Base-by-base conservation (phyloP, 345 rosid genomes). In the Acer campestre region DNA sequence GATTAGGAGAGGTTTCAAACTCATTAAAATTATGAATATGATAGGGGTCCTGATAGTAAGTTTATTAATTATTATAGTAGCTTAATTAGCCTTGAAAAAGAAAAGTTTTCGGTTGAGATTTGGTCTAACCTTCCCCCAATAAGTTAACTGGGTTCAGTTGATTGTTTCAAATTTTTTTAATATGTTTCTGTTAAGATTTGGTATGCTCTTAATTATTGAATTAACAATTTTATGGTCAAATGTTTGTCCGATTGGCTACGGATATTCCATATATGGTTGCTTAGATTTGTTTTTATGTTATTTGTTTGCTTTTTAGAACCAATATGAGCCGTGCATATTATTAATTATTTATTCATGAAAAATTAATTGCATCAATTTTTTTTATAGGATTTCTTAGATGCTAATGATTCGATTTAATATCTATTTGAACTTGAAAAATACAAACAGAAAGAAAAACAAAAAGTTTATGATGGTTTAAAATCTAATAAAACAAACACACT, bases 21-120 rank as follows among this genome's bases (percentile, higher is more conserved):
- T 35, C 38, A 7, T 8, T 40, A 23, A 61, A 25, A 22, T 38
- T 20, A 22, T 38, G 7, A 65, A 35, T 71, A 35, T 71, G 59
- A 56, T 61, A 55, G 9, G 10, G 35, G 49, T 9, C 11, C 11
- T 40, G 61, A 13, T 62, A 16, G 22, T 38, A 42, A 59, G 61
- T 42, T 48, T 12, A 20, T 61, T 49, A 18, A 3, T 38, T 55
- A n/a, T 7, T 29, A 12, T 13, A 49, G 55, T 6, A 22, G 29
- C 18, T 31, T 40, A 49, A 49, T 49, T 22, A 14, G 66, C 22
- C 17, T 10, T 35, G 53, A 17, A 4, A 22, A 27, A 10, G 8
- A 17, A 46, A 12, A 66, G 42, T 65, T 75, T 16, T 74, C 23
- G 44, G 76, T 77, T 80, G 70, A 80, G 77, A 70, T 76, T 68